These are phyloP conservation scores for Thelonectria blattea DNA, from an alignment of 2,329 filamentous ascomycete genomes.

Conservation along the genomic window DNA sequence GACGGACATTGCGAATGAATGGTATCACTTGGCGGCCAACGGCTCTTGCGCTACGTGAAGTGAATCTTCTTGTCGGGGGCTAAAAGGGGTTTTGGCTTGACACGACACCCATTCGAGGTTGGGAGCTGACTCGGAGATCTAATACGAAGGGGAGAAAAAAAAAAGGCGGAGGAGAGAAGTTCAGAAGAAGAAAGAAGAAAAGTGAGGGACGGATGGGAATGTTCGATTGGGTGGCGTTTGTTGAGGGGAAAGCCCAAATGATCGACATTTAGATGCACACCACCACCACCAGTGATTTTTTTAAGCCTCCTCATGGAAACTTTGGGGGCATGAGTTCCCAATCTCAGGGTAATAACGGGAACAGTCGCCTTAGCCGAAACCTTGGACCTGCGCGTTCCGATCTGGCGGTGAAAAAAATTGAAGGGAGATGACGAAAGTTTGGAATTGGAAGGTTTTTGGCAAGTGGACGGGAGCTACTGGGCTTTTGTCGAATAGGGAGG, in stretches of 20 bases:
- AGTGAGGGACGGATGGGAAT: neutral
- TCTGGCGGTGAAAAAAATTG: neutral
- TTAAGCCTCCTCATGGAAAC: neutral
- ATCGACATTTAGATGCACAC: conserved; percentile 1
- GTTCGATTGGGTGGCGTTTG: neutral
- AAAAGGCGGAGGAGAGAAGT: neutral
- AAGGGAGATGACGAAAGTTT: neutral
- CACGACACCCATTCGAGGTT: neutral
- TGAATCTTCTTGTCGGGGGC: neutral
- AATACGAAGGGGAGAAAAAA: neutral
- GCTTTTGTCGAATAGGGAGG: neutral
- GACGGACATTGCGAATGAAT: conserved; percentile 8
- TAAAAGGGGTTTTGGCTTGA: neutral
- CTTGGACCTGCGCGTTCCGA: neutral
- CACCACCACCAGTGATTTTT: neutral
- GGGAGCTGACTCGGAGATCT: neutral
- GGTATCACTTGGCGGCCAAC: neutral
- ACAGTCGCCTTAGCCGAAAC: neutral
- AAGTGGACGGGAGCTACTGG: too few relatives aligned
- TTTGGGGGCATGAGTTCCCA: too few relatives aligned
- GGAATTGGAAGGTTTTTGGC: too few relatives aligned
- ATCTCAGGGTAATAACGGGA: neutral
- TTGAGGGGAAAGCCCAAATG: neutral
- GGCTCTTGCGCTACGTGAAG: conserved; percentile 8
- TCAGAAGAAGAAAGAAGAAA: neutral